Evolutionary conservation across 768 basidiomycete species (phyloP), one percentile per base, ranked within the genome.

Genomic region (Rhodotorula graminis): DNA sequence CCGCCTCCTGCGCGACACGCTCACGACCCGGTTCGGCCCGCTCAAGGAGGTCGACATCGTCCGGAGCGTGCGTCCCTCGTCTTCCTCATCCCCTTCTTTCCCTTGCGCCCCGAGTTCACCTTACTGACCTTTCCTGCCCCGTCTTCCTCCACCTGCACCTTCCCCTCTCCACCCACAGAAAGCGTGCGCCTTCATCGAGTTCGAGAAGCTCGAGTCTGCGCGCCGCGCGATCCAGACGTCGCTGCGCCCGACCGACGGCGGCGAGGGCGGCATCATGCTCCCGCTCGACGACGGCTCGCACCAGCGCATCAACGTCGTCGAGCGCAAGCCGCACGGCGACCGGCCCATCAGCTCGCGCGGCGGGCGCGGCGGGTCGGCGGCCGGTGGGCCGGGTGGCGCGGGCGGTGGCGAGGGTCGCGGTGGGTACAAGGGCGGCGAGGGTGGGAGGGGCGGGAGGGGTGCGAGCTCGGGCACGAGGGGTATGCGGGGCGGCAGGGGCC

Each of bases 121-220:
- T 37, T 9, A 9, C 37, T 37, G 37, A 37, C 37, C 10, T 15
- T 21, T 16, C 11, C 31, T 7, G 25, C 11, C 7, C 44, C 44
- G 44, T 12, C 44, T 46, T 14, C 44, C 44, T 14, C 44, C 44
- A 2, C 3, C 44, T 46, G 42, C 42, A 44, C 42, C 44, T 18
- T 46, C 44, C 27, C 27, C 8, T 7, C 37, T 58, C 37, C 14
- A 46, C 44, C n/a, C 7, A 47, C 64, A 73, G 72, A 95, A 91
- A 81, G 92, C 91, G 0, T 97, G 94, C 79, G 94, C 93, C 1
- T 97, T 98, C 86, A 84, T 96, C 78, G 95, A 97, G 81, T 98
- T 94, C 83, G 80, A 79, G 33, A 82, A 83, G 2, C 81, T 94
- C 69, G 93, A 94, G 3, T 82, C 87, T 50, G 95, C 95, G n/a